Percentiles rank a stretch among this genome's conserved stretches.
These are phyloP conservation scores for Neurospora sp. DNA, from an alignment of 495 filamentous ascomycete species.

Conservation along the genomic window DNA sequence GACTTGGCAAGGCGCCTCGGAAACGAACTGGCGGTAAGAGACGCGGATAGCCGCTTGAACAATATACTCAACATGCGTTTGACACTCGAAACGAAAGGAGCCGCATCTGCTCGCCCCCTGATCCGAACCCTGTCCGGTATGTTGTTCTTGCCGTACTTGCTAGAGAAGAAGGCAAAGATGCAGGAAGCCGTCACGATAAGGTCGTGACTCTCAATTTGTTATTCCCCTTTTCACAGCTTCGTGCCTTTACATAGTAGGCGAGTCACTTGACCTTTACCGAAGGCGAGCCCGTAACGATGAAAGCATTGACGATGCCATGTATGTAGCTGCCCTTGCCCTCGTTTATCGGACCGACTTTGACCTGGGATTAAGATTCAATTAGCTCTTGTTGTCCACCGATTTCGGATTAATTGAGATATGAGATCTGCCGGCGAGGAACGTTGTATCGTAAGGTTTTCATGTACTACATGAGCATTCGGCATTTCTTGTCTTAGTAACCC, in stretches of 20 bases:
- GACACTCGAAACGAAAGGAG: background rate
- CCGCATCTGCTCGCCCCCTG: background rate
- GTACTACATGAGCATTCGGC: background rate
- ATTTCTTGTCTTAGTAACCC: background rate
- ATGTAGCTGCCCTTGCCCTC: background rate
- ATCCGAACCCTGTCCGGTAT: background rate
- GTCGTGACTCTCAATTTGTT: background rate
- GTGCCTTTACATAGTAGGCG: background rate
- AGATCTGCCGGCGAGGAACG: background rate
- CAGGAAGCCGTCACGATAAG: background rate
- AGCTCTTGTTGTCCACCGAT: background rate
- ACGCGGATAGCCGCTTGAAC: background rate
- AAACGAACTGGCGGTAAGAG: background rate
- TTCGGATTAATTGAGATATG: background rate
- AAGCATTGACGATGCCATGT: background rate
- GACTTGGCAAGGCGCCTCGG: background rate
- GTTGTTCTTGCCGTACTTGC: background rate
- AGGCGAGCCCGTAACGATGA: background rate
- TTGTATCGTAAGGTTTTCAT: background rate
- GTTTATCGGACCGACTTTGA: background rate
- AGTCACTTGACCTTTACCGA: background rate
- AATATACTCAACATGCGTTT: background rate
- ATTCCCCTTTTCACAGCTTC: background rate
- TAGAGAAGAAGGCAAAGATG: background rate
- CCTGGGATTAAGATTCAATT: background rate